These are phyloP conservation scores for Chaetothyriales sp. DNA, from an alignment of 2,329 filamentous ascomycete genomes.

Conservation along the genomic window DNA sequence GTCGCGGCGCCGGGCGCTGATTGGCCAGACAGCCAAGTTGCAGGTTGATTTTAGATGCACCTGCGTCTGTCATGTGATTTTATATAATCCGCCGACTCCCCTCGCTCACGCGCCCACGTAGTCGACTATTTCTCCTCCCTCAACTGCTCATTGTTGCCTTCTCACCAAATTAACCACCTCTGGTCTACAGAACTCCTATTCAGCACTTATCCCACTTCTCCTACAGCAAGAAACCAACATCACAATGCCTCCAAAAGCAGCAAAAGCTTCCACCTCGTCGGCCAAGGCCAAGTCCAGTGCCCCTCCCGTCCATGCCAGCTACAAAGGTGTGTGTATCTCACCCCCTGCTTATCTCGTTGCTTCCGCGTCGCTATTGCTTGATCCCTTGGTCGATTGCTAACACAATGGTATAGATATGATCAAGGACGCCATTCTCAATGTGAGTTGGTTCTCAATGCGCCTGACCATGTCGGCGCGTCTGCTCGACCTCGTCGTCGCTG, in stretches of 20 bases:
- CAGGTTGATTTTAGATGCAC: neutral
- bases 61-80: conserved; percentile 8
- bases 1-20: neutral
- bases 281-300: conserved; percentile 35
- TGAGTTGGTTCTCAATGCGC: conserved; percentile 44
- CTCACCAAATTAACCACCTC: conserved; percentile 2
- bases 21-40: neutral
- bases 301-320: conserved; percentile 45
- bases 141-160: conserved; percentile 1
- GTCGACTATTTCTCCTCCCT: conserved; percentile 11
- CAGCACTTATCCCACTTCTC: conserved; percentile 9
- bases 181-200: conserved; percentile 1
- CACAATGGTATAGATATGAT: conserved; percentile 48
- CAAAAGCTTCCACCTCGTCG: conserved; percentile 37
- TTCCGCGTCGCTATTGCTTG: conserved; percentile 23
- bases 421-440: conserved; percentile 55
- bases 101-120: conserved; percentile 20
- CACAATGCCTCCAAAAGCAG: conserved; percentile 48
- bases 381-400: conserved; percentile 41
- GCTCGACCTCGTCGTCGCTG: conserved; percentile 3
- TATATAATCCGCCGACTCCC: conserved; percentile 22
- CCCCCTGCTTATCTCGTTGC: conserved; percentile 32
- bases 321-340: conserved; percentile 48
- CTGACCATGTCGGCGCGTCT: conserved; percentile 7
- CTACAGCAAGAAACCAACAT: conserved; percentile 11